Evolutionary conservation across 495 filamentous ascomycete species (phyloP).

Genomic region (Paragyromitra xinjiangensis): DNA sequence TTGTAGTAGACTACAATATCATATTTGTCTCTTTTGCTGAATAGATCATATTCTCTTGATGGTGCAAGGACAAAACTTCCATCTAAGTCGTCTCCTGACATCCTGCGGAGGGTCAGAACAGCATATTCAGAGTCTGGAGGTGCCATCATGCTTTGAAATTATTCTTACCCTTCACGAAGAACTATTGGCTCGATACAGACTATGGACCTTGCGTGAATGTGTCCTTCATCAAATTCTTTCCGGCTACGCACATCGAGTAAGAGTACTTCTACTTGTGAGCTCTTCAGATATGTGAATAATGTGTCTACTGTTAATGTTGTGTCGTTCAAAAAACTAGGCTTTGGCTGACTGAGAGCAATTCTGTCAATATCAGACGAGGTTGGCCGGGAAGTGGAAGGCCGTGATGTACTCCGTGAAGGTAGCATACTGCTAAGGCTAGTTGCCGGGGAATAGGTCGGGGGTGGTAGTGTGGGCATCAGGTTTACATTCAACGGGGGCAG

Average conservation of each 20-base stretch:
- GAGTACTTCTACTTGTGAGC: conserved; percentile 68
- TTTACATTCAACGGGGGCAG: conserved; percentile 48
- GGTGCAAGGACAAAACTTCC: conserved; percentile 85
- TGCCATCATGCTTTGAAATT: conserved; percentile 11
- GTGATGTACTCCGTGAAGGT: conserved; percentile 45
- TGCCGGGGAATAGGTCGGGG: conserved; percentile 57
- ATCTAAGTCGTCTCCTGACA: conserved; percentile 84
- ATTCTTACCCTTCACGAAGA: conserved; percentile 64
- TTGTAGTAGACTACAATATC: conserved; percentile 94
- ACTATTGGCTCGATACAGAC: conserved; percentile 92
- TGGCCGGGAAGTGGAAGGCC: conserved; percentile 19
- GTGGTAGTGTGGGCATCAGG: conserved; percentile 51
- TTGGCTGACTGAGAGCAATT: conserved; percentile 28
- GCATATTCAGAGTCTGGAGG: conserved; percentile 6
- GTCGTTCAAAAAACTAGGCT: conserved; percentile 65
- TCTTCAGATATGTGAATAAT: conserved; percentile 70
- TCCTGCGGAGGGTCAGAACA: conserved; percentile 59
- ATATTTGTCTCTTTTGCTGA: conserved; percentile 78
- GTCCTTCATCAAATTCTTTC: conserved; percentile 83
- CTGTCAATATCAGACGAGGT: conserved; percentile 30
- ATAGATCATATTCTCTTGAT: conserved; percentile 72
- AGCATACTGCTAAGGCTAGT: conserved; percentile 52
- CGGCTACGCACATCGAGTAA: conserved; percentile 87
- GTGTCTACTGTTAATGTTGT: conserved; percentile 71
- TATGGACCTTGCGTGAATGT: conserved; percentile 80